Conservation (phyloP, 441 rosid species). For the Dalechampia spathulata region DNA sequence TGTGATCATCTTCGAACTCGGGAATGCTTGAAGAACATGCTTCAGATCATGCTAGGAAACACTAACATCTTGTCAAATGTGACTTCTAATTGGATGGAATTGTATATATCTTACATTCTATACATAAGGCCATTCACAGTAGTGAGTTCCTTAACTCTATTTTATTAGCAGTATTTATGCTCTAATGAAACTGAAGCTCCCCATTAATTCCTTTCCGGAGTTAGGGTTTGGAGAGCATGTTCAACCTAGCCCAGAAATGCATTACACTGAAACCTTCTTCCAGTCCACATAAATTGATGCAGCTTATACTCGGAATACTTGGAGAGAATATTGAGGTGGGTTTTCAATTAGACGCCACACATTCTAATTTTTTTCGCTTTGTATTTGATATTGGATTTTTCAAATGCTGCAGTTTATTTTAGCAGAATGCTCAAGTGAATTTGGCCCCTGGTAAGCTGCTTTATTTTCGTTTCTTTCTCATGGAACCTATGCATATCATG, state of each 20-base stretch:
- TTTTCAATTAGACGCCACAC: conserved; percentile 7
- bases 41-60: conserved; percentile 84
- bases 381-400: conserved; percentile 6
- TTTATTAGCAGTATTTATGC: neutral
- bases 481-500: neutral
- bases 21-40: conserved; percentile 81
- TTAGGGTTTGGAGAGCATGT: conserved; percentile 91
- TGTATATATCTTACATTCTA: conserved; percentile 65
- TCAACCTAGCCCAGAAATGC: conserved; percentile 77
- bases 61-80: conserved; percentile 40
- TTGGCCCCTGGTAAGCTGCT: conserved; percentile 83
- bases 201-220: conserved; percentile 13
- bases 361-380: conserved; percentile 4
- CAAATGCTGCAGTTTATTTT: conserved; percentile 62
- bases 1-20: conserved; percentile 73
- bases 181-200: conserved; percentile 4
- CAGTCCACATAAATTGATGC: conserved; percentile 61
- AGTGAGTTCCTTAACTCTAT: conserved; percentile 27
- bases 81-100: conserved; percentile 78
- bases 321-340: conserved; percentile 89
- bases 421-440: conserved; percentile 87
- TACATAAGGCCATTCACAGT: conserved; percentile 79
- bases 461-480: conserved; percentile 2
- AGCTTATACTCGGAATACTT: conserved; percentile 69
- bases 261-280: conserved; percentile 58